These are phyloP conservation scores for Lecanicillium sp. DNA, from an alignment of 2,329 filamentous ascomycete genomes.

Conservation along the genomic window DNA sequence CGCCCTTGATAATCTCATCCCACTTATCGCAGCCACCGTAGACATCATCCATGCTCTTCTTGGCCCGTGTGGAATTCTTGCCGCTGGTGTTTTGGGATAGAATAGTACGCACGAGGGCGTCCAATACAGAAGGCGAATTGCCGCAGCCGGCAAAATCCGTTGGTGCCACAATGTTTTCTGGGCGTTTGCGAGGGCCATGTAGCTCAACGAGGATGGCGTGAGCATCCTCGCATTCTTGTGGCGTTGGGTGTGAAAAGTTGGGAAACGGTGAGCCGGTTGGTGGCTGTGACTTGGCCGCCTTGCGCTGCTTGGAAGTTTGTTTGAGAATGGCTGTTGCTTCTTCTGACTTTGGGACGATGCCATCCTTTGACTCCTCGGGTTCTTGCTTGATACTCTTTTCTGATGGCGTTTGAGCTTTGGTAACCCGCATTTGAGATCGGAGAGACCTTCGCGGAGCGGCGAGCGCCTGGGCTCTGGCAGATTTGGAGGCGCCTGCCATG, in stretches of 20 bases:
- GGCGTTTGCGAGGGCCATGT: conserved; percentile 57
- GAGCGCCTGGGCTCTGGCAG: too few species aligned
- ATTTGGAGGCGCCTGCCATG: too few species aligned
- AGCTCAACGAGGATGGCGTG: conserved; percentile 52
- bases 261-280: conserved; percentile 51
- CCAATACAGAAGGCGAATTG: conserved; percentile 40
- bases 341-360: neutral
- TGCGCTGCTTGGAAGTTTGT: neutral
- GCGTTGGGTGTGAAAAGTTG: conserved; percentile 55
- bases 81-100: conserved; percentile 46
- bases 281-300: conserved; percentile 3
- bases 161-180: conserved; percentile 53
- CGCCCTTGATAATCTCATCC: conserved; percentile 31
- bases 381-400: conserved; percentile 3
- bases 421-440: conserved; percentile 8
- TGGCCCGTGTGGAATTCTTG: conserved; percentile 51
- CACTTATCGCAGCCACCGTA: conserved; percentile 36
- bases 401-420: conserved; percentile 1
- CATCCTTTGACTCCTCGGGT: neutral
- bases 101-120: conserved; percentile 43
- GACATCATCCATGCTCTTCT: conserved; percentile 33
- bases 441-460: neutral
- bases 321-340: neutral
- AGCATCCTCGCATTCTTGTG: conserved; percentile 61
- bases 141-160: conserved; percentile 56